phyloP scores from a whole-genome alignment of 2,329 filamentous ascomycete species.

The Bipolaris cookei region DNA sequence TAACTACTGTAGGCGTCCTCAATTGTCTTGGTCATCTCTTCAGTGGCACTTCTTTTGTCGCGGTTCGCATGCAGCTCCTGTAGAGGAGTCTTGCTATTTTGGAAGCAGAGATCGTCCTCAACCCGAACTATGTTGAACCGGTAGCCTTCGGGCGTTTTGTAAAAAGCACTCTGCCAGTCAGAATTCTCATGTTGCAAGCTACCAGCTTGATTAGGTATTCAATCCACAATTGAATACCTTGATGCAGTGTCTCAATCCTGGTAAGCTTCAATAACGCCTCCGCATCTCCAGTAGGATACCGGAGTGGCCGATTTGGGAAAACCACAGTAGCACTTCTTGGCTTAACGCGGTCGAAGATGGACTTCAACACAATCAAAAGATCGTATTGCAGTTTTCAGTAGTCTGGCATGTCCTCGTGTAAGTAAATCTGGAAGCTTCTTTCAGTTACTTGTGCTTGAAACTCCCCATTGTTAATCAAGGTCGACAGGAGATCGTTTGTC shows the following conservation, averaged over 20 bases:
- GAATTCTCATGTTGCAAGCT: neutral
- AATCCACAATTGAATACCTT: constrained; percentile 5
- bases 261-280: constrained; percentile 2
- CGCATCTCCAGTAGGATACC: constrained; percentile 1
- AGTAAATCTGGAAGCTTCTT: constrained; percentile 2
- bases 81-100: neutral
- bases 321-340: constrained; percentile 3
- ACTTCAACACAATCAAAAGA: constrained; percentile 8
- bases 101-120: neutral
- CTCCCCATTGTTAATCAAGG: neutral
- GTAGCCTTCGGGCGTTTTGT: neutral
- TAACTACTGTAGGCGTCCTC: constrained; percentile 10
- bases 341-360: constrained; percentile 5
- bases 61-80: neutral
- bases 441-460: constrained; percentile 5
- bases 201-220: constrained; percentile 1
- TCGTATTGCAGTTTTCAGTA: constrained; percentile 6
- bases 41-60: constrained; percentile 9
- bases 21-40: constrained; percentile 12
- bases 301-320: constrained; percentile 7
- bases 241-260: neutral
- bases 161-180: neutral
- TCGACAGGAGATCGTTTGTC: neutral
- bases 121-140: neutral
- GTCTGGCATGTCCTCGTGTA: constrained; percentile 1